phyloP scores from a whole-genome alignment of 371 early-diverging fungal genomes.

The Mucor racemosus region DNA sequence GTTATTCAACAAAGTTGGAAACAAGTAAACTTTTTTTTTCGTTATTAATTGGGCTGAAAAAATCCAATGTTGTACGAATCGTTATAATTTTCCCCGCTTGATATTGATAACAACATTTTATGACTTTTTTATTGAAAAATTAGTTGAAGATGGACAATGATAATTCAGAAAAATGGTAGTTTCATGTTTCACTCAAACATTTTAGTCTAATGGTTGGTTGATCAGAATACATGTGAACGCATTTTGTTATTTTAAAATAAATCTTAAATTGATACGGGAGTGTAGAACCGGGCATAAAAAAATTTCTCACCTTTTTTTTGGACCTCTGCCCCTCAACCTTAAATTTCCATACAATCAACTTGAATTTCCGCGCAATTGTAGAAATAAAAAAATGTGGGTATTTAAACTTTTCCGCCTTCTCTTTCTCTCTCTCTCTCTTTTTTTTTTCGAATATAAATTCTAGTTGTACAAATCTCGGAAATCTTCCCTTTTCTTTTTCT shows the following conservation, averaged over 20 bases:
- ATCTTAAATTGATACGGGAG: conserved; percentile 4
- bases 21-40: background rate
- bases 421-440: background rate
- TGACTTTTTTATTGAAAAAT: background rate
- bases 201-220: background rate
- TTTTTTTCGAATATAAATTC: background rate
- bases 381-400: background rate
- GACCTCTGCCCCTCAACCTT: conserved; percentile 1
- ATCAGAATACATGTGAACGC: background rate
- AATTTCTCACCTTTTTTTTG: conserved; percentile 1
- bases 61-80: background rate
- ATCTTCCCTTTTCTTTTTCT: background rate
- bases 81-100: background rate
- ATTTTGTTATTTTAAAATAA: conserved; percentile 1
- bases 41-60: conserved; percentile 4
- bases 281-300: conserved; percentile 3
- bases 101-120: background rate
- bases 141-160: background rate
- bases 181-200: background rate
- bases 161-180: background rate
- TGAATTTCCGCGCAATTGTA: background rate
- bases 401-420: background rate
- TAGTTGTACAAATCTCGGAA: background rate
- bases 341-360: background rate
- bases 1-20: background rate